These are phyloP conservation scores for Lactuca sativa DNA, from an alignment of 129 eudicot genomes.

Conservation along the genomic window DNA sequence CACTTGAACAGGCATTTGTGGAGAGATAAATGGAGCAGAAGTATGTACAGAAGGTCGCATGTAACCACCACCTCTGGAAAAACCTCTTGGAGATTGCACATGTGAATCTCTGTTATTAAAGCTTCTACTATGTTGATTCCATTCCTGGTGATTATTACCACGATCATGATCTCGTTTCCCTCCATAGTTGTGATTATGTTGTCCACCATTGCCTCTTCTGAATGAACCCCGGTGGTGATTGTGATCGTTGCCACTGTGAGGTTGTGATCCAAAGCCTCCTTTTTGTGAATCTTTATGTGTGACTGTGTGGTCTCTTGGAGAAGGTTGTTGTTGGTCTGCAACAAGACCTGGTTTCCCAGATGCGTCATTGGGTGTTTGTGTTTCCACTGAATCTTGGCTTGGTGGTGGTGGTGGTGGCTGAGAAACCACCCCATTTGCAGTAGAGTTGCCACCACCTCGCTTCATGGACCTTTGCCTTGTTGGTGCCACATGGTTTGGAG, in stretches of 20 bases:
- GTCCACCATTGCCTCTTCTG: conserved; percentile 70
- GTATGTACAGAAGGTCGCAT: conserved; percentile 51
- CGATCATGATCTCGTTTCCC: conserved; percentile 85
- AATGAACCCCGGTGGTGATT: conserved; percentile 54
- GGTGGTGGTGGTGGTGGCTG: conserved; percentile 44
- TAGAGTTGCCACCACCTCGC: conserved; percentile 54
- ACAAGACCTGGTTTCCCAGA: conserved; percentile 37
- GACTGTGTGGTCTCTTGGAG: conserved; percentile 43
- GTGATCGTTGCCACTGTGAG: conserved; percentile 51
- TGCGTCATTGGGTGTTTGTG: conserved; percentile 31
- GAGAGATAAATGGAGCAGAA: conserved; percentile 46
- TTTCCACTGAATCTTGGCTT: conserved; percentile 31
- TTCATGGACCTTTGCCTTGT: conserved; percentile 58
- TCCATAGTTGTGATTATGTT: conserved; percentile 58
- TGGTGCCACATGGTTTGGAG: conserved; percentile 49
- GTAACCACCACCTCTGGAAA: conserved; percentile 61
- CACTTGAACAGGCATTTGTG: conserved; percentile 49
- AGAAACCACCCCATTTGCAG: conserved; percentile 53
- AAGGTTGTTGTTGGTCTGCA: conserved; percentile 50
- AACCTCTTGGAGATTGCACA: conserved; percentile 53
- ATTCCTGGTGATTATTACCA: conserved; percentile 54
- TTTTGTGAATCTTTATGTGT: conserved; percentile 54
- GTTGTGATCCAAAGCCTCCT: conserved; percentile 53
- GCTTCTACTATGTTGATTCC: conserved; percentile 60
- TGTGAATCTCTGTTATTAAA: conserved; percentile 61